Evolutionary conservation across 108 stramenopile species (phyloP).

Genomic region (Pseudonitzschia delicatissima): DNA sequence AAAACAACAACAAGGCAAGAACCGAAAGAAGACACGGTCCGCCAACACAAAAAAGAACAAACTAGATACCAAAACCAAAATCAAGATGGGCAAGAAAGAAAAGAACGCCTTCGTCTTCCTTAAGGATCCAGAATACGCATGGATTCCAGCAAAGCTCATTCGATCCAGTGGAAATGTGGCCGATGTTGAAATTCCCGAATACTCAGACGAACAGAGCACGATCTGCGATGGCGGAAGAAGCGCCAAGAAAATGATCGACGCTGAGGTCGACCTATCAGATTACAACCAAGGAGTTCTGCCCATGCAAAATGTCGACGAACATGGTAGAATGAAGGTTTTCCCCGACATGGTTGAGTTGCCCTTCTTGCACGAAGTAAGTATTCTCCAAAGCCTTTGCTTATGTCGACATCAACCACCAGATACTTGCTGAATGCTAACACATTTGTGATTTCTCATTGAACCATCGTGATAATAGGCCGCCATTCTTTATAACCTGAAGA

Average conservation of each 20-base stretch:
- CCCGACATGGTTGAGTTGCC: slow-evolving; percentile 88
- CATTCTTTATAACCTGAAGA: slow-evolving; percentile 87
- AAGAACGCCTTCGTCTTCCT: slow-evolving; percentile 51
- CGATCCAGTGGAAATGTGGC: slow-evolving; percentile 33
- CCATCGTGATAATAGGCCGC: slow-evolving; percentile 38
- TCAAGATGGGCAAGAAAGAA: slow-evolving; percentile 30
- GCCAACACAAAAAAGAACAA: no score
- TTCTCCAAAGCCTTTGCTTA: background rate
- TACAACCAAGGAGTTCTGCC: slow-evolving; percentile 64
- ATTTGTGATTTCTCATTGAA: background rate
- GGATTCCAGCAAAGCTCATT: slow-evolving; percentile 68
- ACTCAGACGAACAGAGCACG: slow-evolving; percentile 35
- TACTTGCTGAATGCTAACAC: background rate
- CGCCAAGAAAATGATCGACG: slow-evolving; percentile 54
- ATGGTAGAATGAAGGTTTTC: slow-evolving; percentile 35
- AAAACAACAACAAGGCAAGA: no score
- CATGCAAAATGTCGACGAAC: slow-evolving; percentile 69
- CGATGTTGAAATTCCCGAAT: slow-evolving; percentile 45
- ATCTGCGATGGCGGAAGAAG: slow-evolving; percentile 52
- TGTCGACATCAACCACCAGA: background rate
- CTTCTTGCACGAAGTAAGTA: slow-evolving; percentile 85
- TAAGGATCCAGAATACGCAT: slow-evolving; percentile 67
- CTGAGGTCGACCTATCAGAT: slow-evolving; percentile 37
- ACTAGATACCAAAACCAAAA: background rate
- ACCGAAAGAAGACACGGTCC: no score